A percentile compares a stretch with the other conserved stretches of the same genome.
phyloP scores from a whole-genome alignment of 441 rosid genomes.

The Daphne laureola region DNA sequence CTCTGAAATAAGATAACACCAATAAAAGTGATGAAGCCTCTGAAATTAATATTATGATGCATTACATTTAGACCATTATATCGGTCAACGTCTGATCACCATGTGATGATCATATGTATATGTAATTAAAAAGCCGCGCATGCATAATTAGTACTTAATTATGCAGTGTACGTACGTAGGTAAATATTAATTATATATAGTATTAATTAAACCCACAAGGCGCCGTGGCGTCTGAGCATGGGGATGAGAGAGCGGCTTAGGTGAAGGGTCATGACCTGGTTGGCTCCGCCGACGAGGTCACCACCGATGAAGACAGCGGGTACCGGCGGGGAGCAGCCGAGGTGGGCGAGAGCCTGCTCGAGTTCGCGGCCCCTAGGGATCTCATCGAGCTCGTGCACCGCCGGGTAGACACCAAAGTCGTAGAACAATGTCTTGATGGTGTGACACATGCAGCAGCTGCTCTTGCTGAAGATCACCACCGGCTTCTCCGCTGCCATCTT shows the following conservation, averaged over 20 bases:
- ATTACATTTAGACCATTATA: too few species aligned
- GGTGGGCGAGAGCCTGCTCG: constrained; percentile 55
- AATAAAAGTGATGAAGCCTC: too few species aligned
- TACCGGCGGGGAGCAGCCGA: constrained; percentile 46
- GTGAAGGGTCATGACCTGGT: constrained; percentile 70
- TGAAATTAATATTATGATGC: too few species aligned
- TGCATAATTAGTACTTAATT: too few species aligned
- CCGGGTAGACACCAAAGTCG: constrained; percentile 62
- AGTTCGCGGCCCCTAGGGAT: constrained; percentile 50
- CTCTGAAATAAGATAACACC: too few species aligned
- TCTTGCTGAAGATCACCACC: constrained; percentile 79
- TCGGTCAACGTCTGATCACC: too few species aligned
- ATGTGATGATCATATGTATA: too few species aligned
- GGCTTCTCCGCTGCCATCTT: constrained; percentile 54
- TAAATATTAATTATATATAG: too few species aligned
- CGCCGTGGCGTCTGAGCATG: constrained; percentile 63
- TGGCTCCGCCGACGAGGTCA: constrained; percentile 66
- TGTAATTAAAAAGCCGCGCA: too few species aligned
- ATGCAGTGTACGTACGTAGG: too few species aligned
- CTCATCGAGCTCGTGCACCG: constrained; percentile 61
- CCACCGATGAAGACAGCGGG: constrained; percentile 74
- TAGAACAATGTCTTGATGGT: constrained; percentile 51
- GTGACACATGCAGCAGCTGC: constrained; percentile 67
- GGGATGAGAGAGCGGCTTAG: constrained; percentile 58
- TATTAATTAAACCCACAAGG: constrained; percentile 75